Conservation (phyloP, 108 stramenopile genomes). For the Cyclostephanos tholiformis region DNA sequence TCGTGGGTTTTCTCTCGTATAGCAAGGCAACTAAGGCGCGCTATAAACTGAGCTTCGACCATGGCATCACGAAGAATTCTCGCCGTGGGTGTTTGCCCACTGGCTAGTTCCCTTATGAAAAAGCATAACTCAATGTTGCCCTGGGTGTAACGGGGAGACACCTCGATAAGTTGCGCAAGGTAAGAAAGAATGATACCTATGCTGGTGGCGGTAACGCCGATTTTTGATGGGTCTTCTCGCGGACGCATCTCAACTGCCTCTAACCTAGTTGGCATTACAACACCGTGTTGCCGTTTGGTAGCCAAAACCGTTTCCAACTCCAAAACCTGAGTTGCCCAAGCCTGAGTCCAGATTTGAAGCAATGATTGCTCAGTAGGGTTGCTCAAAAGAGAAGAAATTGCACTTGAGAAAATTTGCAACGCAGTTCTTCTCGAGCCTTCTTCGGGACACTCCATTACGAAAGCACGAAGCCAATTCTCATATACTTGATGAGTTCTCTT, state of each 20-base stretch:
- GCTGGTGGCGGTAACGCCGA: constrained; percentile 50
- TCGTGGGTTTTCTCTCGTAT: constrained; percentile 62
- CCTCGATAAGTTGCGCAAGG: constrained; percentile 66
- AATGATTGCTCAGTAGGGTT: constrained; percentile 55
- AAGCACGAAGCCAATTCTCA: constrained; percentile 83
- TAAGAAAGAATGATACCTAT: constrained; percentile 75
- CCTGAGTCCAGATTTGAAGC: constrained; percentile 59
- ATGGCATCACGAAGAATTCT: constrained; percentile 64
- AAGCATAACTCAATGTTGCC: constrained; percentile 65
- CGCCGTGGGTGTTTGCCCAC: constrained; percentile 27
- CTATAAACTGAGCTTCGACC: constrained; percentile 68
- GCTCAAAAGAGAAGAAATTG: constrained; percentile 51
- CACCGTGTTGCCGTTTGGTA: constrained; percentile 25
- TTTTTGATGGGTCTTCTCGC: constrained; percentile 46
- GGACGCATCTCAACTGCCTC: constrained; percentile 3
- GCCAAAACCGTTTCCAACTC: constrained; percentile 7
- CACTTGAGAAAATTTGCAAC: constrained; percentile 63
- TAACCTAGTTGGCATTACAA: constrained; percentile 48
- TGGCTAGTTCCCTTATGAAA: constrained; percentile 73
- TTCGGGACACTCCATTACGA: constrained; percentile 78
- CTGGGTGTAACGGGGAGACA: constrained; percentile 64
- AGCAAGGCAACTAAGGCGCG: constrained; percentile 68
- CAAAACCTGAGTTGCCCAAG: constrained; percentile 61
- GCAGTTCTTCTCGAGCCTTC: constrained; percentile 62
- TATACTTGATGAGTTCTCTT: constrained; percentile 57